Evolutionary conservation across 306 rosid species (phyloP).

Genomic region (Citrullus amarus): DNA sequence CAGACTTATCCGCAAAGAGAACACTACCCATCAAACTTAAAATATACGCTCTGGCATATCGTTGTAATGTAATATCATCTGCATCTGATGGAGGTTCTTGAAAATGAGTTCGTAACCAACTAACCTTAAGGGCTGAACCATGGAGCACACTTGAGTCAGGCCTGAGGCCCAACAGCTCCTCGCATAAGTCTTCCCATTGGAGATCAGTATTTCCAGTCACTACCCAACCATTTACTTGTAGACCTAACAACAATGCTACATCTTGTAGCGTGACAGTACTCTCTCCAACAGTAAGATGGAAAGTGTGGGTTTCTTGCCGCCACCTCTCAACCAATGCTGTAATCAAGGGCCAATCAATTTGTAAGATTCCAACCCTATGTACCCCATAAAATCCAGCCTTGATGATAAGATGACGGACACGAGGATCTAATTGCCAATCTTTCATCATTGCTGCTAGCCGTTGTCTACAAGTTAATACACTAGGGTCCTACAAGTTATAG

Average conservation of each 20-base stretch:
- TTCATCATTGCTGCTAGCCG: slow-evolving; percentile 14
- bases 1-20: slow-evolving; percentile 17
- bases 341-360: slow-evolving; percentile 18
- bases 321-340: slow-evolving; percentile 22
- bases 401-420: slow-evolving; percentile 11
- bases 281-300: slow-evolving; percentile 19
- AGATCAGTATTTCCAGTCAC: slow-evolving; percentile 16
- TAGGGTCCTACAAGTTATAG: slow-evolving; percentile 8
- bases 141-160: slow-evolving; percentile 13
- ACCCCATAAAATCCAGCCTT: slow-evolving; percentile 15
- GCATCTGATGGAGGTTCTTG: slow-evolving; percentile 11
- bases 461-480: slow-evolving; percentile 18
- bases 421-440: slow-evolving; percentile 14
- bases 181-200: slow-evolving; percentile 15
- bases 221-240: slow-evolving; percentile 8
- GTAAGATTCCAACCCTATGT: slow-evolving; percentile 10
- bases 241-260: slow-evolving; percentile 15
- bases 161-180: slow-evolving; percentile 12
- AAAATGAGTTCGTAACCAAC: slow-evolving; percentile 18
- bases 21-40: slow-evolving; percentile 15
- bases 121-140: slow-evolving; percentile 19
- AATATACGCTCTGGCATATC: slow-evolving; percentile 15
- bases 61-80: not conserved
- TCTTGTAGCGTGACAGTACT: slow-evolving; percentile 18
- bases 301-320: slow-evolving; percentile 20